phyloP scores from a whole-genome alignment of 129 eudicot genomes.

The Saposhnikovia divaricata region DNA sequence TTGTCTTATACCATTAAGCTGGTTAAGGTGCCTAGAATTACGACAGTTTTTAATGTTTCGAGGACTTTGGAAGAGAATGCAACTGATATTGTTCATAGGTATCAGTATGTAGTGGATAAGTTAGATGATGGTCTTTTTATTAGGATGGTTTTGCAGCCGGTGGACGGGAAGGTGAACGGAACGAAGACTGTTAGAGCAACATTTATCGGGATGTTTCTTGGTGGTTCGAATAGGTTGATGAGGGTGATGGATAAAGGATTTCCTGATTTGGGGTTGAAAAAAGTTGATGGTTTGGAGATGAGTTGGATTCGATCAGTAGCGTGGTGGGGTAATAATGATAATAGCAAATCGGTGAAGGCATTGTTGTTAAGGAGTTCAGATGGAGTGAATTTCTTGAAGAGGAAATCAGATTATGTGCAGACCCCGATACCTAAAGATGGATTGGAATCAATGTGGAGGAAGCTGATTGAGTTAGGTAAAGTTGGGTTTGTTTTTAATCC shows the following conservation, averaged over 20 bases:
- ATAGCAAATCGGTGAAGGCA: background rate
- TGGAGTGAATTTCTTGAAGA: slow-evolving; percentile 21
- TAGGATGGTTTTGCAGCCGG: background rate
- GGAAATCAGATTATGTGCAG: slow-evolving; percentile 39
- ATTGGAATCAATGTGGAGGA: slow-evolving; percentile 20
- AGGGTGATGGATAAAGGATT: background rate
- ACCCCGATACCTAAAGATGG: slow-evolving; percentile 27
- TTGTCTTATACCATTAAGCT: background rate
- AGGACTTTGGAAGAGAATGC: slow-evolving; percentile 6
- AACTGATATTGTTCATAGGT: slow-evolving; percentile 4
- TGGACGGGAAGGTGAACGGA: background rate
- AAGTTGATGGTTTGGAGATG: background rate
- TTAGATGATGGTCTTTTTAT: background rate
- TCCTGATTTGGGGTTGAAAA: slow-evolving; percentile 1
- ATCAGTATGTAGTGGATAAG: background rate
- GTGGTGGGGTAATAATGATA: background rate
- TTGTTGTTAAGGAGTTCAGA: slow-evolving; percentile 21
- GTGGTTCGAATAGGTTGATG: background rate
- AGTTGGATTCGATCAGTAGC: background rate
- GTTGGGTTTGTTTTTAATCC: background rate
- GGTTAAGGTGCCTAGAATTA: background rate
- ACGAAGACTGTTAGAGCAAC: background rate
- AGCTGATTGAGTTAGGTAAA: slow-evolving; percentile 16
- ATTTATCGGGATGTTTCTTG: background rate
- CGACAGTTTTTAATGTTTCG: background rate